These are phyloP conservation scores for Coniella lustricola DNA, from an alignment of 2,329 filamentous ascomycete species.

Conservation along the genomic window DNA sequence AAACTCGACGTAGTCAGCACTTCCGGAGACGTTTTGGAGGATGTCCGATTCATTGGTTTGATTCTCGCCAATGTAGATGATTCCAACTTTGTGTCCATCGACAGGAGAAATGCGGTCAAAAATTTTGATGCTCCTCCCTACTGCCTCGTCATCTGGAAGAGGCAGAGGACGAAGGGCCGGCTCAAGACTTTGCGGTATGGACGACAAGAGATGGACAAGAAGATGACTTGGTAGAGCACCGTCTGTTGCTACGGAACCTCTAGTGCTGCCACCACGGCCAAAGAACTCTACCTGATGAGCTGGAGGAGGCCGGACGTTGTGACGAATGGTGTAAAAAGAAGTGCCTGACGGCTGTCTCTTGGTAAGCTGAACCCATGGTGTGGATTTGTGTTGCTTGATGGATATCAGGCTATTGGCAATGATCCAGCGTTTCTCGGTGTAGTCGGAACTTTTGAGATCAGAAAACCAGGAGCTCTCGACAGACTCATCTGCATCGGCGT, in stretches of 20 bases:
- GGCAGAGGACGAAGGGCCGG: slow-evolving; percentile 61
- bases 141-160: slow-evolving; percentile 63
- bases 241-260: slow-evolving; percentile 45
- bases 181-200: slow-evolving; percentile 51
- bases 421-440: slow-evolving; percentile 62
- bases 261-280: slow-evolving; percentile 39
- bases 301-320: slow-evolving; percentile 52
- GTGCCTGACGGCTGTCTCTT: slow-evolving; percentile 66
- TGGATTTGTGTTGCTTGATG: slow-evolving; percentile 60
- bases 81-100: slow-evolving; percentile 90
- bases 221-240: slow-evolving; percentile 67
- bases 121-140: slow-evolving; percentile 65
- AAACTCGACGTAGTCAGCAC: slow-evolving; percentile 81
- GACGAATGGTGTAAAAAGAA: slow-evolving; percentile 51
- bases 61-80: slow-evolving; percentile 85
- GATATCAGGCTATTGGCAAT: slow-evolving; percentile 69
- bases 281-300: slow-evolving; percentile 46
- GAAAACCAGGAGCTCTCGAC: slow-evolving; percentile 60
- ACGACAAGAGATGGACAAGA: slow-evolving; percentile 61
- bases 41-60: slow-evolving; percentile 81
- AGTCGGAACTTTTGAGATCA: slow-evolving; percentile 55
- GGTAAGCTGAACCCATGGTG: slow-evolving; percentile 63
- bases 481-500: slow-evolving; percentile 77
- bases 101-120: slow-evolving; percentile 88
- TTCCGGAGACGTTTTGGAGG: slow-evolving; percentile 78